Base-by-base conservation (phyloP, 352 stramenopile species). In the Phytopythium kandeliae region DNA sequence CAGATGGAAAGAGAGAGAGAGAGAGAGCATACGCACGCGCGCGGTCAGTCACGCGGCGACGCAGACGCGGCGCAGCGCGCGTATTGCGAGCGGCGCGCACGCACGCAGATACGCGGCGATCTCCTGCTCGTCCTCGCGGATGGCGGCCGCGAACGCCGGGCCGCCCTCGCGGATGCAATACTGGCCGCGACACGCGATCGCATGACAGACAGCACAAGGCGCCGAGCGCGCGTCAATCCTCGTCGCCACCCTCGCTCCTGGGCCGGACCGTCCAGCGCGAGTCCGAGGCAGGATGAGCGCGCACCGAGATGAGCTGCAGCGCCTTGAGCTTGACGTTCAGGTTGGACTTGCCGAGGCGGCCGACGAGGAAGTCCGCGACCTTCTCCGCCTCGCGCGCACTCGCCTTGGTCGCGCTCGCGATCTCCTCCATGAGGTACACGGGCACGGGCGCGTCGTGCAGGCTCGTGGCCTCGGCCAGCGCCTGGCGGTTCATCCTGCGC, bases 361-460 rank as follows among this genome's bases (percentile, higher is more conserved):
- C 69, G 16, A 94, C 55, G 67, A 94, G 62, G 30, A 81, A 94
- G 59, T 94, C 83, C 15, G 69, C 83, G 22, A 78, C 74, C 57
- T 94, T 94, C 60, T 92, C 80, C 8, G 75, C 77, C 38, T 90
- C 74, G 13, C 80, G 74, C 19, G 67, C 58, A 47, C 70, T 88
- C 25, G 68, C 55, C 57, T 84, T 89, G 22, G 75, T 88, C 13
- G 48, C 65, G 92, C 84, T 71, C 11, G 77, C 72, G 38, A 92
- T 91, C 59, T 94, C 73, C 57, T 90, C 77, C 78, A 94, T 88
- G 44, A 94, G 67, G 42, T 94, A 94, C 36, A 85, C 69, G 35
- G 84, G 75, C 58, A 92, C 84, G 31, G 80, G 67, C 2, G 74
- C 84, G 52, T 94, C 84, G 51, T 94, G 84, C 13, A 94, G 66